Evolutionary conservation across 768 basidiomycete species (phyloP).

Genomic region (Russula sp.): DNA sequence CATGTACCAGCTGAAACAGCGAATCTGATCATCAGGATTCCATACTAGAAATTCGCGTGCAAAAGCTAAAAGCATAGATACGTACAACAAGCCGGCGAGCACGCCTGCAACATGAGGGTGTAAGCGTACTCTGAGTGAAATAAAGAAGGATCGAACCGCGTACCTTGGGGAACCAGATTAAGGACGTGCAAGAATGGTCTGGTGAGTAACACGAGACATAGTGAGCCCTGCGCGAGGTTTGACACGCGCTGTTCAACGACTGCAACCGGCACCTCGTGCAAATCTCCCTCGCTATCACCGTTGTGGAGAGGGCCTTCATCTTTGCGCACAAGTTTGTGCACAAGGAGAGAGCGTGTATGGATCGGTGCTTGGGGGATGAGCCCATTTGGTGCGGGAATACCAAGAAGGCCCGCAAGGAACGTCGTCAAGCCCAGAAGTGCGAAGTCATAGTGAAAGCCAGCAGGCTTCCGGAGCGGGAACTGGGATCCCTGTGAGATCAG

Average conservation of each 20-base stretch:
- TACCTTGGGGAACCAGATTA: conserved; percentile 64
- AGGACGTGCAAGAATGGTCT: conserved; percentile 81
- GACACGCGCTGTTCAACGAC: conserved; percentile 94
- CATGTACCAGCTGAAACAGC: conserved; percentile 78
- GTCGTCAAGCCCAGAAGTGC: conserved; percentile 89
- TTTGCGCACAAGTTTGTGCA: conserved; percentile 52
- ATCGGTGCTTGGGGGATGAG: conserved; percentile 87
- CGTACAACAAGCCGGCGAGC: conserved; percentile 83
- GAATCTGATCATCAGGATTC: background rate
- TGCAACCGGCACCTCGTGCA: conserved; percentile 55
- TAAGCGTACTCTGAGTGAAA: conserved; percentile 1
- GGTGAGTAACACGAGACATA: conserved; percentile 76
- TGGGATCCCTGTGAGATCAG: conserved; percentile 88
- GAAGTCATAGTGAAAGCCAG: conserved; percentile 85
- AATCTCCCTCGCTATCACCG: conserved; percentile 18
- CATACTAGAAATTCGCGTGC: background rate
- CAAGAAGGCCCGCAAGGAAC: conserved; percentile 82
- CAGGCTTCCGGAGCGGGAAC: conserved; percentile 87
- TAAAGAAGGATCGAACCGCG: conserved; percentile 35
- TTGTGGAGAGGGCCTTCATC: conserved; percentile 41
- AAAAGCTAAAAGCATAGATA: conserved; percentile 15
- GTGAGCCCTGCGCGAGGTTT: conserved; percentile 78
- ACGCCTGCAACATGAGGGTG: conserved; percentile 45
- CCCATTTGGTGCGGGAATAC: conserved; percentile 83
- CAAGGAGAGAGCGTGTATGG: conserved; percentile 79